Percentiles rank a stretch among this genome's conserved stretches.
phyloP scores from a whole-genome alignment of 2,329 filamentous ascomycete genomes.

The Neofusicoccum ribis region DNA sequence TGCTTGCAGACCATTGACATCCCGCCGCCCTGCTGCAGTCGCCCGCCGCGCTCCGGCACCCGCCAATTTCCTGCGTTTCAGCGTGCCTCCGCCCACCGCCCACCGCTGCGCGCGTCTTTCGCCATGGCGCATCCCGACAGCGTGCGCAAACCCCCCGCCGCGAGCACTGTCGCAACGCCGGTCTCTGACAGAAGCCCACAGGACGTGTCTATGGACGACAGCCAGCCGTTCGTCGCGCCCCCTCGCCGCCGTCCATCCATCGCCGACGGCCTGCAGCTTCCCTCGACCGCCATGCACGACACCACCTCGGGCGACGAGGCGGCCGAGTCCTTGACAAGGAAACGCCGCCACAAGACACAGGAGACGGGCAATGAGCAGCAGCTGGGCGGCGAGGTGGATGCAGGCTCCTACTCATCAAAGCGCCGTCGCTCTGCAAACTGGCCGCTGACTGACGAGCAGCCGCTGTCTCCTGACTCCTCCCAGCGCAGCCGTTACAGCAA shows the following conservation, averaged over 20 bases:
- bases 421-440: slow-evolving; percentile 23
- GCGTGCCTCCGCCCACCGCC: neutral
- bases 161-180: neutral
- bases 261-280: slow-evolving; percentile 17
- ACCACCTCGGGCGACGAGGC: neutral
- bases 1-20: slow-evolving; percentile 6
- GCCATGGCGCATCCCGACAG: slow-evolving; percentile 12
- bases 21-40: neutral
- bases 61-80: slow-evolving; percentile 10
- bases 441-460: slow-evolving; percentile 19
- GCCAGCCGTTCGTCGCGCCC: neutral
- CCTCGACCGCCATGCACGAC: slow-evolving; percentile 7
- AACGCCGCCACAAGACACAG: slow-evolving; percentile 16
- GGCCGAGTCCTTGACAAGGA: neutral
- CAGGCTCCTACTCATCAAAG: slow-evolving; percentile 20
- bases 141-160: slow-evolving; percentile 3
- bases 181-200: neutral
- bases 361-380: neutral
- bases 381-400: neutral
- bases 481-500: slow-evolving; percentile 12
- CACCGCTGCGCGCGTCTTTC: neutral
- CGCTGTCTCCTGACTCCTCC: slow-evolving; percentile 3
- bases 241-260: slow-evolving; percentile 4
- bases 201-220: neutral
- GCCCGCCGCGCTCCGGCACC: neutral